Base-by-base conservation (phyloP, 2,329 filamentous ascomycete species). In the Colletotrichum horii region DNA sequence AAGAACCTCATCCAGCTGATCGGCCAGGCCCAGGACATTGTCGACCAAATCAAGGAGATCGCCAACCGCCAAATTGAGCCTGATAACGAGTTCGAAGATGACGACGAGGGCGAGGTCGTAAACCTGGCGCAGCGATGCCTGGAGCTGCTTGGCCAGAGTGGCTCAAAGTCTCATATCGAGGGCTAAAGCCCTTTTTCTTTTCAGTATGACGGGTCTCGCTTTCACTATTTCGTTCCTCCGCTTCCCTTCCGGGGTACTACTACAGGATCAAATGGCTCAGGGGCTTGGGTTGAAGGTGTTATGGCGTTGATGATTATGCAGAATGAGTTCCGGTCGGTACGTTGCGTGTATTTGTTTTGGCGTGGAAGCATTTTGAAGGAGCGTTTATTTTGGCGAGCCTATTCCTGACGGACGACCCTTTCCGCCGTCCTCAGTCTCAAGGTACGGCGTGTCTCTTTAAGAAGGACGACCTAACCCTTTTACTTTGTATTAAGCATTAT, bases 21-120 rank as follows among this genome's bases (percentile, higher is more conserved):
- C 79, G 93, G 95, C 80, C 94, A 96, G 82, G 96, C 96, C 3
- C 94, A 96, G 78, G 95, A 98, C 78, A 94, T 99, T 78, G 94
- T 98, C 72, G 92, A 95, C 77, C 96, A 98, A 90, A 97, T 98
- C 77, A 95, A 94, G 83, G 92, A 92, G 78, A 98, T 99, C 82
- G 95, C 96, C 24, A 96, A 97, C 82, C 95, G 94, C 82, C 95
- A 94, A 79, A 91, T 98, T 77, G 96, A 98, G 80, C 94, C 94
- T 1, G 96, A 98, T 75, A 94, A 96, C 78, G 95, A 96, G 79
- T 93, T 93, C 77, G 95, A 94, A 64, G 96, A 98, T 80, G 96
- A 98, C 75, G 96, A 97, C 61, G 96, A 98, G 83, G 95, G 94
- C 73, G 96, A 98, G 84, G 96, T 98, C 60, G 95, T 98, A 78